These are phyloP conservation scores for Nidula microcarpa DNA, from an alignment of 768 basidiomycete genomes.

Conservation along the genomic window DNA sequence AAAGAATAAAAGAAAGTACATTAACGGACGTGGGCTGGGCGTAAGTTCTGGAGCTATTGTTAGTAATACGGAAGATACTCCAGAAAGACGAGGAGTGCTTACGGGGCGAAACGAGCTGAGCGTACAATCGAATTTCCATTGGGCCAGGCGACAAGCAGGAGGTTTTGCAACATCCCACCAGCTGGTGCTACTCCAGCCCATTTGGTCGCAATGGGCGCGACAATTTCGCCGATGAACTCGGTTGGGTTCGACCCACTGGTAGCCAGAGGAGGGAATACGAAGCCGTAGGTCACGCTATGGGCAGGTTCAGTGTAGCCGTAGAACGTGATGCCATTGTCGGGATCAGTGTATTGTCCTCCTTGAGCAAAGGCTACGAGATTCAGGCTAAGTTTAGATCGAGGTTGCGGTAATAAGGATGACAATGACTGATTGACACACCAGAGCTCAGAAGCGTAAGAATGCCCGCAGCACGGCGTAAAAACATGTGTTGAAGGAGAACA, in stretches of 20 bases:
- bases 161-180: constrained; percentile 51
- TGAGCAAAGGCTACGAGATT: constrained; percentile 45
- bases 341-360: constrained; percentile 41
- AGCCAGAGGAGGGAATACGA: constrained; percentile 47
- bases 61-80: background rate
- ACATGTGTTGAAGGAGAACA: too few species aligned
- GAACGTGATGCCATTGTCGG: constrained; percentile 56
- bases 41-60: constrained; percentile 35
- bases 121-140: constrained; percentile 48
- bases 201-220: constrained; percentile 48
- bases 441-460: too few species aligned
- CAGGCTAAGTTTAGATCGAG: too few species aligned
- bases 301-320: constrained; percentile 38
- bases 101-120: constrained; percentile 54
- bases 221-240: constrained; percentile 64
- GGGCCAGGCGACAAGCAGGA: constrained; percentile 61
- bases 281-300: constrained; percentile 42
- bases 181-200: constrained; percentile 58
- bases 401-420: too few species aligned
- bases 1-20: background rate
- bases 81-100: constrained; percentile 18
- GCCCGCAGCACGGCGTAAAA: too few species aligned
- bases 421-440: too few species aligned
- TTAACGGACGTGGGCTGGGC: constrained; percentile 41
- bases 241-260: constrained; percentile 31